Evolutionary conservation across 1,139 yeast genomes (phyloP), one percentile per base, ranked within the genome.

Genomic region (Blastobotrys persicus): DNA sequence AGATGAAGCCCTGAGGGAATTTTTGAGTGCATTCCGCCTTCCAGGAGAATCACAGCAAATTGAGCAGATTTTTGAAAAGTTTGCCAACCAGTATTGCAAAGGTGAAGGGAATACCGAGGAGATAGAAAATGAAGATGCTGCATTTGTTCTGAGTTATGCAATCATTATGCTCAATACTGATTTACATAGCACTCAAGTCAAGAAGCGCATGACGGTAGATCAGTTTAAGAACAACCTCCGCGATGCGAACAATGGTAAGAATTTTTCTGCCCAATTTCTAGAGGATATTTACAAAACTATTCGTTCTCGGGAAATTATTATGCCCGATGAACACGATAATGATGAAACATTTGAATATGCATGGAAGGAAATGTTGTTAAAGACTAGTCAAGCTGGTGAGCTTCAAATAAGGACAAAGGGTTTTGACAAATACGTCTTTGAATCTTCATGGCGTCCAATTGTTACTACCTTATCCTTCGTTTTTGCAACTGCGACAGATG

Each of bases 1-100:
- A 1, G 98, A 94, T 67, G 98, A 92, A 66, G 97, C 97, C 0
- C 73, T 94, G 51, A 77, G 99, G 59, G 77, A 88, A 47, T 68
- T 94, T 54, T 74, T 94, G 57, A 85, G 88, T 48, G 78, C 87
- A 13, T 92, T 94, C 64, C 79, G 99, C 66, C 75, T 94, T 49
- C 98, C 98, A 0, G 99, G 99, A 46, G 99, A 94, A 68, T 84
- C 97, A 0, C 98, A 89, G 63, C 96, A 88, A 65, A 92, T 94
- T 65, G 98, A 91, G 66, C 78, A 96, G 62, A 80, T 92, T 16
- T 87, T 94, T 39, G 97, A 91, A 61, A 75, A 80, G 17, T 92
- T 94, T 69, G 91, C 96, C 3, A 83, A 81, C 43, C 80, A 85
- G 55, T 94, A 88, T 67, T 86, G 86, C 5, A 60, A 65, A 5